Evolutionary conservation across 1,284 basidiomycete genomes (phyloP), one percentile per base, ranked within the genome.

Genomic region (Ceratobasidium sp.): DNA sequence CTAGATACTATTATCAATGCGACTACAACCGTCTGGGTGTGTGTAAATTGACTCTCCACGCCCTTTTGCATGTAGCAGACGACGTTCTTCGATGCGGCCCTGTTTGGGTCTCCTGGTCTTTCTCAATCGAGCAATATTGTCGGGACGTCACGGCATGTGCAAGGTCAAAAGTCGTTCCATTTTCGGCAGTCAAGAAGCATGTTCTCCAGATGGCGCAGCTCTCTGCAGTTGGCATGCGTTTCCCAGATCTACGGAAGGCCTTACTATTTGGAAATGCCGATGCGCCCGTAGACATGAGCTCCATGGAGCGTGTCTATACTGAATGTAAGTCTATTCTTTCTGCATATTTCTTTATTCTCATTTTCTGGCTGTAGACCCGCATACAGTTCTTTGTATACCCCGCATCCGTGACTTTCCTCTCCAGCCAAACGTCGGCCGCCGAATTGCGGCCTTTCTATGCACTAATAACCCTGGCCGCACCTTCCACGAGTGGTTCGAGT

Each of bases 31-130:
- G 16, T 21, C 18, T 52, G 6, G 11, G 82, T 0, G 69, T 79
- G 0, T 85, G 84, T 73, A 79, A 81, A 0, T 32, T 85, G 0
- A 83, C 82, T 0, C 76, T 86, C 14, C 85, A 87, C 75, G 77
- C 79, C 0, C 79, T 85, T 0, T 78, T 85, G 6, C 84, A 85
- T 73, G 79, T 84, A 49, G 79, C 80, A 0, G 77, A 79, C 38
- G 75, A 76, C 57, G 83, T 84, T 38, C 66, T 58, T 18, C 57
- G 23, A 14, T 58, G 57, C 32, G 32, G 57, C 57, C 57, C 57
- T 8, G 32, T 41, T 8, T 58, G 57, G 57, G 57, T 58, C 7
- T n/a, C 32, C 14, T 62, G 41, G 59, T 62, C 59, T 11, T 62
- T 62, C 43, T 46, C 21, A 13, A 47, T 62, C 28, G 32, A 66